Evolutionary conservation across 768 basidiomycete species (phyloP).

Genomic region (Saitozyma podzolica): DNA sequence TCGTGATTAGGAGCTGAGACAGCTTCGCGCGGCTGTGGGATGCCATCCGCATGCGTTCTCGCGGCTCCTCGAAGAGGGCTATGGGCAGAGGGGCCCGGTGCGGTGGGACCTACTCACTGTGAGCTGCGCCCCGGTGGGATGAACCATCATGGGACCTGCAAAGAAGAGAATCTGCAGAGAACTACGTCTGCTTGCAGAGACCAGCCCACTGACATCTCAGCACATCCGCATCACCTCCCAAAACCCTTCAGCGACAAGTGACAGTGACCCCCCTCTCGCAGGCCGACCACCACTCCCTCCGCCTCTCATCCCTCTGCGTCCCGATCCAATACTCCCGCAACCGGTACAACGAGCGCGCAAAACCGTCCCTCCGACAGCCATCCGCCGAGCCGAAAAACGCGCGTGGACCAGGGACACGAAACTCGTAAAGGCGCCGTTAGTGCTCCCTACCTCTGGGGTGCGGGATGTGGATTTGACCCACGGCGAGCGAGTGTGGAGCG

Average conservation of each 20-base stretch:
- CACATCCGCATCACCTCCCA: constrained; percentile 5
- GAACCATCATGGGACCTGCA: neutral
- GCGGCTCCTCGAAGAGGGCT: constrained; percentile 31
- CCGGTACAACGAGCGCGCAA: constrained; percentile 3
- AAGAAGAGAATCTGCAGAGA: neutral
- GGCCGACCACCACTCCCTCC: constrained; percentile 14
- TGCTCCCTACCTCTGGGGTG: neutral
- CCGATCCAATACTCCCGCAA: neutral
- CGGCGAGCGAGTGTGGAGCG: constrained; percentile 13
- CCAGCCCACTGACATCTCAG: neutral
- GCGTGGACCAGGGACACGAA: neutral
- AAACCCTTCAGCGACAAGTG: neutral
- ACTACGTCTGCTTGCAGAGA: neutral
- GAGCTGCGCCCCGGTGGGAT: neutral
- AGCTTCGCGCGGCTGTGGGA: constrained; percentile 35
- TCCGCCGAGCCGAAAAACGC: constrained; percentile 9
- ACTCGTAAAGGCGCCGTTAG: neutral
- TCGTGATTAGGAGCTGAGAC: constrained; percentile 21
- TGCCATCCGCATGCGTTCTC: constrained; percentile 40
- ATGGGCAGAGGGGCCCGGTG: constrained; percentile 27
- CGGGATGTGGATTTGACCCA: constrained; percentile 2
- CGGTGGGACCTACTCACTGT: constrained; percentile 29
- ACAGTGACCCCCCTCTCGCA: neutral
- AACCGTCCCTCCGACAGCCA: constrained; percentile 7
- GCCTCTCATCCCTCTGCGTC: constrained; percentile 25